phyloP scores from a whole-genome alignment of 345 rosid genomes.

The Pseudoturritis turrita region DNA sequence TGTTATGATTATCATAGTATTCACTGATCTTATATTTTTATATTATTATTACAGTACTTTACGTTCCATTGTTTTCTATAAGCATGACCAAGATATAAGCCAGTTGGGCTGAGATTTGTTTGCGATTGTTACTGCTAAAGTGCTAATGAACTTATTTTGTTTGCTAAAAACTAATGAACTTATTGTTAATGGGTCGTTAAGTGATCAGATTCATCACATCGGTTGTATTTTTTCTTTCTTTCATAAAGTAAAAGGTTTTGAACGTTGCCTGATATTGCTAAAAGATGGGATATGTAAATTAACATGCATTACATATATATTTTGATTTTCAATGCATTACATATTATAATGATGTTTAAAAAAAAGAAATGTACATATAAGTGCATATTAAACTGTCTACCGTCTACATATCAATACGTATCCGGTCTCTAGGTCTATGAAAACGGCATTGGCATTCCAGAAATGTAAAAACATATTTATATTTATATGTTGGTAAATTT shows the following conservation, averaged over 20 bases:
- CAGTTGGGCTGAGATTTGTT: neutral
- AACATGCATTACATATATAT: too few relatives aligned
- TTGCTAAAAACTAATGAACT: too few relatives aligned
- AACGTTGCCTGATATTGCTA: neutral
- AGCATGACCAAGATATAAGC: neutral
- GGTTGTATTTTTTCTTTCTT: neutral
- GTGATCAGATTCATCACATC: neutral
- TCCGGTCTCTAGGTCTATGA: neutral
- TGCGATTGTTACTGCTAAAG: conserved; percentile 13
- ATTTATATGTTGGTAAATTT: too few relatives aligned
- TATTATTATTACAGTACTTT: neutral
- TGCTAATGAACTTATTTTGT: neutral
- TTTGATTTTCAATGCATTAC: too few relatives aligned
- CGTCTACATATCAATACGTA: too few relatives aligned
- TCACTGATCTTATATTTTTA: conserved; percentile 17
- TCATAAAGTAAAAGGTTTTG: neutral
- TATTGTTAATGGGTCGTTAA: neutral
- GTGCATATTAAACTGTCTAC: too few relatives aligned
- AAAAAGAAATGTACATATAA: too few relatives aligned
- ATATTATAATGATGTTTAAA: neutral
- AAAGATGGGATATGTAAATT: neutral
- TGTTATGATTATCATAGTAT: conserved; percentile 19
- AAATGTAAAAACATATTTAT: neutral
- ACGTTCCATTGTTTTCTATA: neutral
- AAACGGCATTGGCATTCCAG: neutral